Conservation (phyloP, 2,329 filamentous ascomycete genomes). For the Neofusicoccum ribis region DNA sequence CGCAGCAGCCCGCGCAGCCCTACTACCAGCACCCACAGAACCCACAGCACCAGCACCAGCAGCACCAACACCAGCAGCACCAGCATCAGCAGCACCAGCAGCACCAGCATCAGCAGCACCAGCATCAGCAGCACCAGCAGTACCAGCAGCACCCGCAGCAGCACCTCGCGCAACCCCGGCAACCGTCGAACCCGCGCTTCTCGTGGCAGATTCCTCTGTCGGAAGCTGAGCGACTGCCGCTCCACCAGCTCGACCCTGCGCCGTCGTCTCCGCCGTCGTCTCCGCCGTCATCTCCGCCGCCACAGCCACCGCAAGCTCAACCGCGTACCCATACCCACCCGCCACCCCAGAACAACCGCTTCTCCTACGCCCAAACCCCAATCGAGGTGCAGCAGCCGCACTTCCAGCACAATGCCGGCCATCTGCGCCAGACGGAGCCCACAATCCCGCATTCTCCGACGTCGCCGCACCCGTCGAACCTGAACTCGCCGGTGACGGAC, state of each 20-base stretch:
- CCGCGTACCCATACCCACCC: conserved; percentile 19
- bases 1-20: neutral
- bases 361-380: conserved; percentile 39
- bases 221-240: conserved; percentile 24
- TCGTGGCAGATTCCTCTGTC: conserved; percentile 34
- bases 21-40: conserved; percentile 1
- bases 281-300: conserved; percentile 11
- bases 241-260: conserved; percentile 18
- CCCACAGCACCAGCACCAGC: neutral
- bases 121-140: neutral
- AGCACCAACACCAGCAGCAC: neutral
- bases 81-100: neutral
- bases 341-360: conserved; percentile 26
- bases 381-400: conserved; percentile 32
- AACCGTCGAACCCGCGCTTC: conserved; percentile 28
- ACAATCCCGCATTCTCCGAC: conserved; percentile 27
- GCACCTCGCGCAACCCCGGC: neutral
- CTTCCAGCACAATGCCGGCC: conserved; percentile 25
- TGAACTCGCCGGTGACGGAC: conserved; percentile 27
- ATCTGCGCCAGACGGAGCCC: conserved; percentile 24
- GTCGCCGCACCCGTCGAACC: conserved; percentile 22
- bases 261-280: neutral
- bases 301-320: conserved; percentile 24
- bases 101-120: neutral
- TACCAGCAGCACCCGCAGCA: neutral